Percentiles rank a stretch among this genome's conserved stretches.
Evolutionary conservation across 345 rosid species (phyloP).

Genomic region (Triadica sebifera): DNA sequence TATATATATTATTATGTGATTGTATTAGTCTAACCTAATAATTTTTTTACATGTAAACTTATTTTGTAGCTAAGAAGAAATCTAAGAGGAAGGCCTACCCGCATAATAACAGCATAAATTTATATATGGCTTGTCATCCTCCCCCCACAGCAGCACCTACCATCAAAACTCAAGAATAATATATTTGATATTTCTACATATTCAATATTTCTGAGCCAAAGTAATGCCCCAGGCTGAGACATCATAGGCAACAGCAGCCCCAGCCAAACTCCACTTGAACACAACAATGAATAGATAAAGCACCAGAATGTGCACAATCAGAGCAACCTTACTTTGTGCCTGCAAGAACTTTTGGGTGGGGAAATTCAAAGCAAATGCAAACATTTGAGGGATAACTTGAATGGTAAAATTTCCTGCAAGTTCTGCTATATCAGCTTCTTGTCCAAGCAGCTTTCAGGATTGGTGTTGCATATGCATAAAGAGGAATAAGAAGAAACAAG

Average conservation of each 20-base stretch:
- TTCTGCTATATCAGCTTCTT: conserved; percentile 61
- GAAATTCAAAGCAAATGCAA: conserved; percentile 79
- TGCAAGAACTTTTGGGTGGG: conserved; percentile 87
- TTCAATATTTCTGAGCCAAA: conserved; percentile 62
- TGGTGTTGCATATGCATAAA: conserved; percentile 73
- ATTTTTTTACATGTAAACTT: no score
- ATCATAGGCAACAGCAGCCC: conserved; percentile 80
- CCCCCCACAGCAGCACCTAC: no score
- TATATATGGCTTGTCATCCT: no score
- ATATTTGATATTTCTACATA: no score
- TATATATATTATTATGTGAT: no score
- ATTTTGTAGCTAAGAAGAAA: no score
- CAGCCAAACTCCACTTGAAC: conserved; percentile 69
- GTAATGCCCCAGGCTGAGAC: conserved; percentile 73
- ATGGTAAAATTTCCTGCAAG: conserved; percentile 65
- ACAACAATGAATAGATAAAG: conserved; percentile 55
- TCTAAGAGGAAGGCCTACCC: no score
- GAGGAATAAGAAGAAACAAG: conserved; percentile 69
- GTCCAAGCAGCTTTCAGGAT: conserved; percentile 70
- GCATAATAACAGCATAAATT: no score
- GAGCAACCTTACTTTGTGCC: conserved; percentile 78
- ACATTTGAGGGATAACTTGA: conserved; percentile 86
- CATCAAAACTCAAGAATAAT: no score
- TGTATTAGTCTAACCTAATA: no score
- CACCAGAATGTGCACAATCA: conserved; percentile 45